Evolutionary conservation across 2,329 filamentous ascomycete genomes (phyloP), one percentile per base, ranked within the genome.

Genomic region (Arthrocladium fulminans): DNA sequence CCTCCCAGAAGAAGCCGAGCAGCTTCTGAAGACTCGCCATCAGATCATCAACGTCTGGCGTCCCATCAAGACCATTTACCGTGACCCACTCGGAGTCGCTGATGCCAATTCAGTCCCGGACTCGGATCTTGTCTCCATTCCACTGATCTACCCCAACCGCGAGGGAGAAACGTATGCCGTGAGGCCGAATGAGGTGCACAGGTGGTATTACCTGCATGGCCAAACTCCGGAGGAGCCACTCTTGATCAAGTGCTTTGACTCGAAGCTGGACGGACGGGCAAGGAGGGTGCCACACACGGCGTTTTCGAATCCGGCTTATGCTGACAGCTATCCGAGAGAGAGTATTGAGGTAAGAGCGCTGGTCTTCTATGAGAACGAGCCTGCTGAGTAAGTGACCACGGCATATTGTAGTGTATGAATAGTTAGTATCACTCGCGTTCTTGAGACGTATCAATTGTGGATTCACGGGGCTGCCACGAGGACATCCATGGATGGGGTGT

Each of bases 241-340:
- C 2, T 57, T 82, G 37, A 77, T 82, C 62, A 82, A 81, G 61
- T 80, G 76, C 57, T 81, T 75, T 57, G 79, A 82, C 60, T 75
- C 67, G 22, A 75, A 77, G 67, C 65, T 65, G 20, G 75, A 79
- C 59, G 75, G 74, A 0, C 61, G 73, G 22, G 52, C 75, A 4
- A 66, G 75, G 8, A 60, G 75, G 3, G 70, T 76, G 25, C 75
- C 76, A n/a, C 77, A 80, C 55, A 70, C 70, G 4, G 73, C 76
- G 2, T 80, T 81, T 65, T 63, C 63, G 15, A 70, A 78, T 59
- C 64, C 69, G 1, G 69, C 66, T n/a, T 68, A 69, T 8, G 64
- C 68, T 13, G 51, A 61, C 10, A 61, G 67, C 44, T 60, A 66
- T 42, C 62, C 65, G 17, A 67, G 74, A 10, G 63, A 79, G 67